These are phyloP conservation scores for Kwoniella sp. DNA, from an alignment of 768 basidiomycete genomes.

Conservation along the genomic window DNA sequence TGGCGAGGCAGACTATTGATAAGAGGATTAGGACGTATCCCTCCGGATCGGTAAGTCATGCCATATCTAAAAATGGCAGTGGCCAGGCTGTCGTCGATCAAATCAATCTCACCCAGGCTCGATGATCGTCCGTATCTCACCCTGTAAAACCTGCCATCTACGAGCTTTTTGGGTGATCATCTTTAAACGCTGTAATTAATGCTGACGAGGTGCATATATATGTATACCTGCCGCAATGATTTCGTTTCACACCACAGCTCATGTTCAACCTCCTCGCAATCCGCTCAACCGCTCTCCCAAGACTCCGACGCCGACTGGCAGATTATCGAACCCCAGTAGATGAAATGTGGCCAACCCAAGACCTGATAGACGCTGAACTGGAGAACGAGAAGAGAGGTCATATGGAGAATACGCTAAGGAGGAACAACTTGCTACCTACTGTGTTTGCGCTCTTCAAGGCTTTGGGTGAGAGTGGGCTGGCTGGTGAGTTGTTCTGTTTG, in stretches of 20 bases:
- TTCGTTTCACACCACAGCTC: constrained; percentile 65
- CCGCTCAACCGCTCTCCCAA: constrained; percentile 75
- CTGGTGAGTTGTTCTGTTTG: constrained; percentile 34
- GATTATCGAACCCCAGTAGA: constrained; percentile 42
- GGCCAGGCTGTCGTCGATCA: no score
- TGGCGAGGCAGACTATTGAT: constrained; percentile 83
- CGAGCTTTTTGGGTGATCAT: no score
- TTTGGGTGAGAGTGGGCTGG: constrained; percentile 37
- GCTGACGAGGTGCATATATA: no score
- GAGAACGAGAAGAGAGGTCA: constrained; percentile 36
- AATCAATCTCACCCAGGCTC: no score
- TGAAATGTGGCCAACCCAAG: no score
- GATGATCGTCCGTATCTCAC: no score
- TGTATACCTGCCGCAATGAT: no score
- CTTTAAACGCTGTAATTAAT: no score
- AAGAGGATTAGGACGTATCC: constrained; percentile 88
- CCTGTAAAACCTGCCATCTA: no score
- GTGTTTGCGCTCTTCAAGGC: constrained; percentile 49
- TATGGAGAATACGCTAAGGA: constrained; percentile 48
- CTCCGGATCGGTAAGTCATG: constrained; percentile 71
- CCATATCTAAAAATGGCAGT: no score
- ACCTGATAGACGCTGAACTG: constrained; percentile 44
- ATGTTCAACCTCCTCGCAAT: constrained; percentile 91
- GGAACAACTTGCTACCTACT: constrained; percentile 50
- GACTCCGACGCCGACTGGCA: constrained; percentile 65